A percentile compares a stretch with the other conserved stretches of the same genome.
Evolutionary conservation across 768 basidiomycete genomes (phyloP).

Genomic region (Termitomyces sp.): DNA sequence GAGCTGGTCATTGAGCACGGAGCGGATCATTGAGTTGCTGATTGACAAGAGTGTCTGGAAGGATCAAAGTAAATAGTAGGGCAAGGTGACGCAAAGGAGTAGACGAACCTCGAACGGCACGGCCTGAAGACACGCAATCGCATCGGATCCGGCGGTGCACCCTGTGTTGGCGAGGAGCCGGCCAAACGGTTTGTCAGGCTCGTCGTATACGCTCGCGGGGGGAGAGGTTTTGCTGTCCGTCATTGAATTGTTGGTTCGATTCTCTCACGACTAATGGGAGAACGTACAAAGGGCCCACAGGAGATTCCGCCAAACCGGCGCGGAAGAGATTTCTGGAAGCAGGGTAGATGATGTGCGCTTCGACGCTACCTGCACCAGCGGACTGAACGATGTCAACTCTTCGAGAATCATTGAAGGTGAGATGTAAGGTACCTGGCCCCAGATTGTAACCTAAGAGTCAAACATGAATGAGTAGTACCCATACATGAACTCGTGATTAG

Average conservation of each 20-base stretch:
- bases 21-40: conserved; percentile 43
- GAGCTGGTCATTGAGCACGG: conserved; percentile 49
- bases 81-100: background rate
- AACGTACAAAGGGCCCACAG: conserved; percentile 53
- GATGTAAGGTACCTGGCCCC: too few species aligned
- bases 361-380: conserved; percentile 50
- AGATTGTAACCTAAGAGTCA: conserved; percentile 46
- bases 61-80: background rate
- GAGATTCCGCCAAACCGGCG: conserved; percentile 53
- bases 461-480: background rate
- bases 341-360: conserved; percentile 46
- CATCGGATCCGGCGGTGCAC: conserved; percentile 46
- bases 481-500: background rate
- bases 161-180: conserved; percentile 45
- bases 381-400: conserved; percentile 29
- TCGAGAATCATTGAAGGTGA: background rate
- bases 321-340: conserved; percentile 40
- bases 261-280: background rate
- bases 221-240: conserved; percentile 50
- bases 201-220: conserved; percentile 44
- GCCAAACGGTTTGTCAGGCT: conserved; percentile 49
- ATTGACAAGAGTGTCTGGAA: conserved; percentile 45
- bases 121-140: conserved; percentile 42
- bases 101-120: conserved; percentile 42
- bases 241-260: background rate